Conservation (phyloP, 2,329 filamentous ascomycete genomes). For the Huntiella moniliformis region DNA sequence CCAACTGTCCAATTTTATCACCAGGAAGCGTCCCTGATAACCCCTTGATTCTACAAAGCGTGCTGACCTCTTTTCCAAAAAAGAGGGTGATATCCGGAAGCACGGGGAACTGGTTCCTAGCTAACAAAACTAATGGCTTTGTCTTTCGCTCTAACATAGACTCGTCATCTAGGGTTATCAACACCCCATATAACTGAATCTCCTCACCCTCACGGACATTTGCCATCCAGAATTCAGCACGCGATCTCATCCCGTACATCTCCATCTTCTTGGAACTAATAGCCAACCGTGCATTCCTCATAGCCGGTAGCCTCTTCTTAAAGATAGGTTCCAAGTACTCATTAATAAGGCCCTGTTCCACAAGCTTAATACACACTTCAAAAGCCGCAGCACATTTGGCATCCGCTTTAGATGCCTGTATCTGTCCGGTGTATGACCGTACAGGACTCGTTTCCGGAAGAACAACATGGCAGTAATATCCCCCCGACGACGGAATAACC, state of each 20-base stretch:
- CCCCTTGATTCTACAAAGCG: slow-evolving; percentile 33
- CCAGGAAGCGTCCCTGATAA: slow-evolving; percentile 26
- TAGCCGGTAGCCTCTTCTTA: slow-evolving; percentile 50
- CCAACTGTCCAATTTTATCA: slow-evolving; percentile 30
- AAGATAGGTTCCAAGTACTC: slow-evolving; percentile 56
- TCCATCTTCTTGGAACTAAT: slow-evolving; percentile 60
- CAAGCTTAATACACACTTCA: slow-evolving; percentile 54
- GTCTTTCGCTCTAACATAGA: slow-evolving; percentile 38
- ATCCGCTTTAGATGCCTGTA: slow-evolving; percentile 49
- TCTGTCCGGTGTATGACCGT: slow-evolving; percentile 41
- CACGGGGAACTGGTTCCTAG: slow-evolving; percentile 41
- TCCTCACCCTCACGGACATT: slow-evolving; percentile 20
- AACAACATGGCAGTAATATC: slow-evolving; percentile 60
- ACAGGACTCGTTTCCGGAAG: slow-evolving; percentile 61
- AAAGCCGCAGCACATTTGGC: slow-evolving; percentile 86
- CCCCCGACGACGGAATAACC: slow-evolving; percentile 32
- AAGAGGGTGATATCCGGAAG: slow-evolving; percentile 55
- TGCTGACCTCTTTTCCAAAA: slow-evolving; percentile 44
- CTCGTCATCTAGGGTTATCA: slow-evolving; percentile 39
- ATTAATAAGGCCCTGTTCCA: slow-evolving; percentile 49
- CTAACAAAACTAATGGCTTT: slow-evolving; percentile 51
- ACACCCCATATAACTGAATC: slow-evolving; percentile 18
- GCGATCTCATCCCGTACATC: slow-evolving; percentile 59
- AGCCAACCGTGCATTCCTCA: slow-evolving; percentile 75
- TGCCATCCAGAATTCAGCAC: slow-evolving; percentile 56